Evolutionary conservation across 768 basidiomycete species (phyloP), one percentile per base, ranked within the genome.

Genomic region (Boletellus emodensis): DNA sequence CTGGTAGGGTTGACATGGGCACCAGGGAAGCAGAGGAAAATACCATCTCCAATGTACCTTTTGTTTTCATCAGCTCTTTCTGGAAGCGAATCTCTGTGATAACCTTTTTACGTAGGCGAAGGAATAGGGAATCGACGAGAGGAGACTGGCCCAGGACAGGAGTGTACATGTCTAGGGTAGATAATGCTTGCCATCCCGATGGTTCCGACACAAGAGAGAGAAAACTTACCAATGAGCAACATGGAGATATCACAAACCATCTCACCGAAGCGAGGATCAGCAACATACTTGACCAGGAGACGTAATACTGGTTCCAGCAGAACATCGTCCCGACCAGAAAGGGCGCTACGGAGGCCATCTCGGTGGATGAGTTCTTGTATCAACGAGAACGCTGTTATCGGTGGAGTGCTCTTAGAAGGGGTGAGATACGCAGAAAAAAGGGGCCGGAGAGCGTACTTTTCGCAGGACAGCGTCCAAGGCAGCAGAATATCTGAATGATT

Each of bases 131-230:
- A 68, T 98, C 96, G 47, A 99, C 88, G 39, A 94, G 73, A 0
- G 94, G 92, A 20, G 94, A 94, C 68, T 95, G 92, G 2, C 95
- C 95, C n/a, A 98, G 73, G 33, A 95, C 86, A 0, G 90, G 80
- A 3, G 80, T 75, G 67, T 99, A 99, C 80, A 96, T 87, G 45
- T 97, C 95, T 98, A 62, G 15, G 14, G 24, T 24, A 24, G 34
- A 20, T 18, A 3, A 37, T 42, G 22, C 38, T 46, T 53, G 44
- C 15, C 13, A 38, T 56, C 48, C 56, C 30, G 36, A 26, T 18
- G 51, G 30, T 18, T 34, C 24, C 32, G 18, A 24, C 20, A 43
- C 9, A 47, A 44, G 35, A 24, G 14, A 35, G 17, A 41, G 32
- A 30, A 55, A 43, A 63, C 87, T 51, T 48, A 95, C 94, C 94